A percentile compares a stretch with the other conserved stretches of the same genome.
These are phyloP conservation scores for Gorgonomyces haynaldii DNA, from an alignment of 192 early-diverging fungal species.

Conservation along the genomic window DNA sequence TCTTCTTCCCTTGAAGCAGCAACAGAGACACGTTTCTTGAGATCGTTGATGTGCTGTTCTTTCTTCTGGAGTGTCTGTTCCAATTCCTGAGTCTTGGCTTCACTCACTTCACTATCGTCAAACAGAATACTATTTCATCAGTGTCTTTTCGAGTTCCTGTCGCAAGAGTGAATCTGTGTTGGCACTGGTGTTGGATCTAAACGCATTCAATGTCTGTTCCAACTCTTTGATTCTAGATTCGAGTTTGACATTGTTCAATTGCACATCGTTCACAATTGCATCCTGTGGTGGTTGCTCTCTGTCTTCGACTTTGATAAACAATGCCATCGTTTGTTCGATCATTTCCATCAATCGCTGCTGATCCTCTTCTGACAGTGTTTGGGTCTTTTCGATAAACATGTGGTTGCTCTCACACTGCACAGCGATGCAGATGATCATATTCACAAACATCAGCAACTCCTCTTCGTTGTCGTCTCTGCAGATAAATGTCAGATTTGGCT, in stretches of 20 bases:
- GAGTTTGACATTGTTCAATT: no score
- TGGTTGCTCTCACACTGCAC: constrained; percentile 82
- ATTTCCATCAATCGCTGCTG: constrained; percentile 85
- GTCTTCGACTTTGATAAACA: neutral
- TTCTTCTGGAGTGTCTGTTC: neutral
- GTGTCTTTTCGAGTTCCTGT: neutral
- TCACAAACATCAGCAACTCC: constrained; percentile 70
- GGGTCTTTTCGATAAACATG: constrained; percentile 73
- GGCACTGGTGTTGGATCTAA: neutral
- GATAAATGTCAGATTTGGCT: constrained; percentile 71
- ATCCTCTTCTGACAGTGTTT: constrained; percentile 49
- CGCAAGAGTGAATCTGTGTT: neutral
- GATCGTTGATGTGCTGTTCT: constrained; percentile 37
- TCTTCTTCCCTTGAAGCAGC: constrained; percentile 46
- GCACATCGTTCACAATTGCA: no score
- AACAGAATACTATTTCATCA: neutral
- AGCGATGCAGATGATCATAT: constrained; percentile 70
- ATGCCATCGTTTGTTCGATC: constrained; percentile 66
- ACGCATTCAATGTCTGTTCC: no score
- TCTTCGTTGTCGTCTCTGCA: constrained; percentile 61
- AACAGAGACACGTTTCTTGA: no score
- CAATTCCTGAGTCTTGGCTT: no score
- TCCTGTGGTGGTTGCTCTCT: no score
- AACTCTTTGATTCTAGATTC: neutral
- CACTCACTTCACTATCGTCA: neutral